phyloP scores from a whole-genome alignment of 2,329 filamentous ascomycete genomes.

The Exophiala xenobiotica region DNA sequence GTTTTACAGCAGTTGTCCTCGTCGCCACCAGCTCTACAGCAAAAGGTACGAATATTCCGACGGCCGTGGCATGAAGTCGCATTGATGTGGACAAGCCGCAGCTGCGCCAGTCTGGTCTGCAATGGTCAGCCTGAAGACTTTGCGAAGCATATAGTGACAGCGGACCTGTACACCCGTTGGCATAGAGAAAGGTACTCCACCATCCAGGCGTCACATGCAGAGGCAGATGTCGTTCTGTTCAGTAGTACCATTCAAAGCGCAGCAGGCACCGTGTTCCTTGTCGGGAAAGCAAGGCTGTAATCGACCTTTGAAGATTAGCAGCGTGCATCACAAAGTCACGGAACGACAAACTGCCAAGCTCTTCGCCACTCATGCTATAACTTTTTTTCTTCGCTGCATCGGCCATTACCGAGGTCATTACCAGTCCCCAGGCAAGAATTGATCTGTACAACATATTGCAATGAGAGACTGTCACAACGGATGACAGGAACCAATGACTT shows the following conservation, averaged over 20 bases:
- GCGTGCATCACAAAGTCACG: conserved; percentile 1
- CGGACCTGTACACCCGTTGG: conserved; percentile 13
- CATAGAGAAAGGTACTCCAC: conserved; percentile 11
- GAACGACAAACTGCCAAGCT: too few relatives aligned
- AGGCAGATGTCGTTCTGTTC: conserved; percentile 20
- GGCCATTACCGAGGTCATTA: too few relatives aligned
- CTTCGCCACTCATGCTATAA: too few relatives aligned
- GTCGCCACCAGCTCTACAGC: conserved; percentile 11
- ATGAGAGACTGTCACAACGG: too few relatives aligned
- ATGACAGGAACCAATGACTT: too few relatives aligned
- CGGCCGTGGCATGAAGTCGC: conserved; percentile 8
- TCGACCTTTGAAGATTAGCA: neutral
- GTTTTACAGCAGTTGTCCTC: conserved; percentile 17
- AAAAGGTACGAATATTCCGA: conserved; percentile 13
- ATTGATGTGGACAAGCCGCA: conserved; percentile 15
- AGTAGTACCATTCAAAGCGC: conserved; percentile 13
- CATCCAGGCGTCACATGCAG: conserved; percentile 17
- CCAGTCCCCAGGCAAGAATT: too few relatives aligned
- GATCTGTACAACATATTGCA: too few relatives aligned
- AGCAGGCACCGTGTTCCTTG: conserved; percentile 12
- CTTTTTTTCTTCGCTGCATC: too few relatives aligned
- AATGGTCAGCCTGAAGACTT: neutral
- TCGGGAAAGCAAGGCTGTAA: conserved; percentile 14
- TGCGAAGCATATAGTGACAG: neutral
- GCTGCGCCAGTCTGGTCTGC: conserved; percentile 16